Base-by-base conservation (phyloP, 257 asterid species). In the Coffea canephora region DNA sequence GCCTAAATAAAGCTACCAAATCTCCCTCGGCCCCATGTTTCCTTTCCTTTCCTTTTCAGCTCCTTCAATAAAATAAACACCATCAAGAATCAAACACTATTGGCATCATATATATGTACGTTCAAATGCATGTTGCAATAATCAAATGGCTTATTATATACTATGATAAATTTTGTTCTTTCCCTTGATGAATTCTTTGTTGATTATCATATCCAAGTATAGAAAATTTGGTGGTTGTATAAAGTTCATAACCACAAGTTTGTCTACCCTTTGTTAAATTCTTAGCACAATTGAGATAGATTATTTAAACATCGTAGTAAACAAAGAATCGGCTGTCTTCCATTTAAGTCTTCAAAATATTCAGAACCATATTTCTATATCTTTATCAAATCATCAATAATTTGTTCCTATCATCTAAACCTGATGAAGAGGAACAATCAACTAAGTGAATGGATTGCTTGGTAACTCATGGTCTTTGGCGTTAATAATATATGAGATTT, bases 1-100 rank as follows among this genome's bases (percentile, higher is more conserved):
- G 72, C 84, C 78, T 76, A 84, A 74, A 25, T 11, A 72, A 83
- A 77, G 77, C 78, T 77, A 80, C 77, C 84, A 69, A 76, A 75
- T 55, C 65, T 27, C 71, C 70, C 65, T 19, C 59, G 10, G 46
- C 50, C 49, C 64, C 64, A 39, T 45, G 70, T 46, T 65, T 71
- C 49, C 41, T 75, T 75, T 41, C 62, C 50, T 46, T 65, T 71
- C 49, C 41, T 75, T 75, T 41, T 43, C 50, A 18, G 10, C 50
- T 59, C 11, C 54, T 4, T 75, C 69, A 18, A 54, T 34, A 31
- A 31, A 31, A 31, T 31, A 31, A 31, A 31, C 31, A 31, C 31
- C 31, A 27, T 27, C 27, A 27, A 27, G 27, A 27, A 19, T n/a
- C 7, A 75, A 73, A 54, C 18, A 54, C 23, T 15, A 54, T 65